Percentiles rank a stretch among this genome's conserved stretches.
These are phyloP conservation scores for Tieghemostelium lacteum DNA, from an alignment of 78 protist genomes.

Conservation along the genomic window DNA sequence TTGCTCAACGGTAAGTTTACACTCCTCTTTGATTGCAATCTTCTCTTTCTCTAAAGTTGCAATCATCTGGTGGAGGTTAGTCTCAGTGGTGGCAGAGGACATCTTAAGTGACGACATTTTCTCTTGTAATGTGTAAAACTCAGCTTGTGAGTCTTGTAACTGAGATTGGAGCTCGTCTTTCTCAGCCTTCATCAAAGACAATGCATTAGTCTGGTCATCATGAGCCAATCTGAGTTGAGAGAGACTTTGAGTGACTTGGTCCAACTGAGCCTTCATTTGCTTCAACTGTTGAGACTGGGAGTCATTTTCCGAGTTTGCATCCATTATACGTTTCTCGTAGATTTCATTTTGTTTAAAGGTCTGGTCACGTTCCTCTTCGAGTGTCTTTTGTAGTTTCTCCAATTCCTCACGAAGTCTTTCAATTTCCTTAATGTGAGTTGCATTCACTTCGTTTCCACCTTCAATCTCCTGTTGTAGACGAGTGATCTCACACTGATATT, in stretches of 20 bases:
- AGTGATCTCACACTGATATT: constrained; percentile 25
- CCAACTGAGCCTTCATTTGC: constrained; percentile 26
- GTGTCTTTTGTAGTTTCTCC: not conserved
- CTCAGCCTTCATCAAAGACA: constrained; percentile 2
- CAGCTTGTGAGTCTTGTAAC: not conserved
- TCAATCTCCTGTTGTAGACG: constrained; percentile 38
- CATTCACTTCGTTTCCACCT: constrained; percentile 52
- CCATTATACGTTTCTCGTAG: constrained; percentile 17
- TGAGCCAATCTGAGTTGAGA: not conserved
- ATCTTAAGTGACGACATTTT: not conserved
- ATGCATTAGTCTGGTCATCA: constrained; percentile 1
- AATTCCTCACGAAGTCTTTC: constrained; percentile 65
- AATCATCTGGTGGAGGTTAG: constrained; percentile 30
- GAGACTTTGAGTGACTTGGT: constrained; percentile 19
- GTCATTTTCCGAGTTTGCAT: constrained; percentile 33
- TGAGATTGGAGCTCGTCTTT: not conserved
- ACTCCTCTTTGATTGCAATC: constrained; percentile 47
- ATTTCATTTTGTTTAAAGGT: constrained; percentile 40
- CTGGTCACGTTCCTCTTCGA: constrained; percentile 47
- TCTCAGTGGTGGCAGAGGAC: not conserved
- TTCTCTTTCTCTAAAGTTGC: constrained; percentile 56
- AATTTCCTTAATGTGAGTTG: constrained; percentile 21
- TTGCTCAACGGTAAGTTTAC: not conserved
- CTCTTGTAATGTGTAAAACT: not conserved
- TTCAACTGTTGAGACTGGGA: constrained; percentile 16